A percentile compares a stretch with the other conserved stretches of the same genome.
These are phyloP conservation scores for Kazachstania psychrophila DNA, from an alignment of 805 yeast genomes.

Conservation along the genomic window DNA sequence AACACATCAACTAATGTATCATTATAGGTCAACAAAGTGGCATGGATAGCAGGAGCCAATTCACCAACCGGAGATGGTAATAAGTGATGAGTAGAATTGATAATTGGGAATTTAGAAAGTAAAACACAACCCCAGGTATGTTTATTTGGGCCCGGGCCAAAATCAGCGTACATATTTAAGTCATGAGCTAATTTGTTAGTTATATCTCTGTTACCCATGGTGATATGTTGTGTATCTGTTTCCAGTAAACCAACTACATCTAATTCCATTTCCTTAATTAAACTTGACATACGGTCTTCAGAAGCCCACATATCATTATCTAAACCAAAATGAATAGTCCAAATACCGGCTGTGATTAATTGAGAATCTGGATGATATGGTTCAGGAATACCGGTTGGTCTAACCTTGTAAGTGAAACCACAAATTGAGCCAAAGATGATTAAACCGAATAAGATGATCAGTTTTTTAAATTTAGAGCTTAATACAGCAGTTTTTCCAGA, in stretches of 20 bases:
- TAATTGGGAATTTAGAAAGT: conserved; percentile 86
- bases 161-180: conserved; percentile 88
- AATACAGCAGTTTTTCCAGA: not conserved
- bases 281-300: conserved; percentile 79
- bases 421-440: conserved; percentile 13
- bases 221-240: conserved; percentile 85
- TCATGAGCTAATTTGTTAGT: conserved; percentile 89
- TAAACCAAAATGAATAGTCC: conserved; percentile 96
- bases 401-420: conserved; percentile 17
- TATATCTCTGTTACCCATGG: conserved; percentile 91
- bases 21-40: conserved; percentile 87
- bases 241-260: conserved; percentile 89
- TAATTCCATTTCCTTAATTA: conserved; percentile 75
- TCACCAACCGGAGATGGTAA: conserved; percentile 97
- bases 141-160: conserved; percentile 95
- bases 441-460: conserved; percentile 13
- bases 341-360: conserved; percentile 86
- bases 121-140: conserved; percentile 98
- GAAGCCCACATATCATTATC: conserved; percentile 98
- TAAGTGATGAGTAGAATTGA: conserved; percentile 82
- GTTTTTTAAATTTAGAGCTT: conserved; percentile 12
- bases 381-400: conserved; percentile 41
- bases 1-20: conserved; percentile 71
- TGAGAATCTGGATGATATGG: conserved; percentile 63
- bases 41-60: conserved; percentile 95